Evolutionary conservation across 2,329 filamentous ascomycete species (phyloP), one percentile per base, ranked within the genome.

Genomic region (Pseudogymnoascus sp.): DNA sequence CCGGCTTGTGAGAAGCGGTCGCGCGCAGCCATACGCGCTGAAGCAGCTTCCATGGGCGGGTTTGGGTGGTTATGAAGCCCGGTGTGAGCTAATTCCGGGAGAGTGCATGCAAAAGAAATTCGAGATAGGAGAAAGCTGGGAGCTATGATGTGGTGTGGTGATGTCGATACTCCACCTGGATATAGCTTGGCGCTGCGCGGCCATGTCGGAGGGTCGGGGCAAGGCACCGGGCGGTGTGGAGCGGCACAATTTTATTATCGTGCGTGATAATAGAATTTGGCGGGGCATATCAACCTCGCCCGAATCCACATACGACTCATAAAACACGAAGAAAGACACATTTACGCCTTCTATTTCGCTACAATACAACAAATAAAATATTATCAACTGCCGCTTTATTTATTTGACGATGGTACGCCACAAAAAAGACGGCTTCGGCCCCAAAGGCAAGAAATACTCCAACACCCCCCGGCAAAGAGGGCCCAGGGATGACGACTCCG

Each of bases 11-110:
- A 86, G 83, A 94, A 97, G 76, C 92, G 92, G 81, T 97, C 93
- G 78, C 93, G 87, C 71, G 92, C 89, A 73, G 93, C 94, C 81
- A 95, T 96, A 74, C 94, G 89, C 77, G 92, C 92, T 74, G 92
- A 95, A 74, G 92, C 88, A 74, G 94, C 93, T 84, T 97, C 93
- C 93, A 97, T 90, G 69, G 66, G 67, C 49, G 61, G 41, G 19
- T 43, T 35, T 33, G 21, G 58, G 33, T 55, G 49, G 49, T 55
- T 55, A 55, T 55, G 26, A 55, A 55, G 49, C 49, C 49, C 49
- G 49, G 49, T 35, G 49, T 33, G 49, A 55, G 49, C 49, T 55
- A 19, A 19, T 55, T 35, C 16, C 11, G 29, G 49, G 49, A 35
- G 49, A 55, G 49, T 29, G 49, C 49, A 55, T 55, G 29, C 49